Base-by-base conservation (phyloP, 2,329 filamentous ascomycete species). In the Ascochyta koolunga region DNA sequence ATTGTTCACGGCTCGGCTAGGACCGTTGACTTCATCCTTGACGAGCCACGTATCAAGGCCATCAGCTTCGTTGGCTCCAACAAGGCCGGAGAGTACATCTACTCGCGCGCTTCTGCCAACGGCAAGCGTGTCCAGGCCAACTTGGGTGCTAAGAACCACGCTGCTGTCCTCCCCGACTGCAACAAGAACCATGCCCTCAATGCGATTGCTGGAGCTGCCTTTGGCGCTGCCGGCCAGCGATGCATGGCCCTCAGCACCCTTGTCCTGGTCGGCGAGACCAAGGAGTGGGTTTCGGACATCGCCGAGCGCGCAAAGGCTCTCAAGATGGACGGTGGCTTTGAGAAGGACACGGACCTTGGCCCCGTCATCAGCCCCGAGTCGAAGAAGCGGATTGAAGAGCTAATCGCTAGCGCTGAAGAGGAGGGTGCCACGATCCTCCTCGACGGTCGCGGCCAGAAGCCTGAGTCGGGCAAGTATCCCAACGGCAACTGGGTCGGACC, bases 171-270 rank as follows among this genome's bases (percentile, higher is more conserved):
- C 57, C 90, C 90, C 16, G 90, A 95, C 79, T 89, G 87, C 80
- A 93, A 95, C 81, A 93, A 92, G 84, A 93, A 95, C 80, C 89
- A 93, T 68, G 90, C 91, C 62, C 79, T 95, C 68, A 95, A 93
- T 78, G 88, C 89, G 37, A 90, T 95, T 61, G 85, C 90, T 4
- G 91, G 90, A 61, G 90, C 91, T 29, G 90, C 91, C 19, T 95
- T 95, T 64, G 90, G 90, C 61, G 90, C 90, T 60, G 90, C 90
- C 21, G 90, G 90, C 32, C 90, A 95, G 80, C 83, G 90, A 58
- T 95, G 90, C 78, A 95, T 95, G 90, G 90, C 90, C 32, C 80
- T 95, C 54, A 91, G 88, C 71, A 92, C 90, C 1, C 80, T 93
- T 16, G 90, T 95, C 65, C 87, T 92, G 80, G 88, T 95, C 29